Evolutionary conservation across 2,329 filamentous ascomycete species (phyloP).

Genomic region (Penicillium sp.): DNA sequence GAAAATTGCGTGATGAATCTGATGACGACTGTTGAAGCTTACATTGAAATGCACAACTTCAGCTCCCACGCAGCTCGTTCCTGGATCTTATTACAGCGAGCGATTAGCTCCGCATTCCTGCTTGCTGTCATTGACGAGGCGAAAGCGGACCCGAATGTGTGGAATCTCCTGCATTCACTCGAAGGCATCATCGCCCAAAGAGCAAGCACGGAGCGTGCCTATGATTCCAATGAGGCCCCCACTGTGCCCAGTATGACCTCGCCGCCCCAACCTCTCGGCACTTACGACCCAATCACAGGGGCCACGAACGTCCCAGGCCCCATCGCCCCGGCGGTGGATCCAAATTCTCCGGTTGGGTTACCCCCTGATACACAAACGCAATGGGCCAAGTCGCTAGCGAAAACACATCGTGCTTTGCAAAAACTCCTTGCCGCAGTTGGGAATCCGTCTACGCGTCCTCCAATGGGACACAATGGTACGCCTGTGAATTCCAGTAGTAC

Average conservation of each 20-base stretch:
- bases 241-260: slow-evolving; percentile 19
- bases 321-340: slow-evolving; percentile 27
- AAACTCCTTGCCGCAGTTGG: slow-evolving; percentile 45
- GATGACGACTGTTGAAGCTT: slow-evolving; percentile 57
- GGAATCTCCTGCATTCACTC: slow-evolving; percentile 41
- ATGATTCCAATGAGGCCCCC: slow-evolving; percentile 18
- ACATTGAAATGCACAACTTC: slow-evolving; percentile 53
- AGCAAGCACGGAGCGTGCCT: slow-evolving; percentile 37
- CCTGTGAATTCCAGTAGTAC: slow-evolving; percentile 20
- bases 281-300: slow-evolving; percentile 30
- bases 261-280: slow-evolving; percentile 16
- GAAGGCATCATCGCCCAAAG: slow-evolving; percentile 46
- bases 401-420: slow-evolving; percentile 46
- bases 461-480: slow-evolving; percentile 14
- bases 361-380: slow-evolving; percentile 40
- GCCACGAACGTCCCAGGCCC: slow-evolving; percentile 29
- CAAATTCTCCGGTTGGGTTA: slow-evolving; percentile 29
- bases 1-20: slow-evolving; percentile 57
- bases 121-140: slow-evolving; percentile 48
- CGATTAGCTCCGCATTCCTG: slow-evolving; percentile 49
- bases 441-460: slow-evolving; percentile 21
- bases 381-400: slow-evolving; percentile 48
- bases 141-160: slow-evolving; percentile 41
- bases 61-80: slow-evolving; percentile 45
- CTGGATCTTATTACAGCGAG: slow-evolving; percentile 48